Conservation (phyloP, 306 rosid genomes). For the Casuarina cunninghamiana region DNA sequence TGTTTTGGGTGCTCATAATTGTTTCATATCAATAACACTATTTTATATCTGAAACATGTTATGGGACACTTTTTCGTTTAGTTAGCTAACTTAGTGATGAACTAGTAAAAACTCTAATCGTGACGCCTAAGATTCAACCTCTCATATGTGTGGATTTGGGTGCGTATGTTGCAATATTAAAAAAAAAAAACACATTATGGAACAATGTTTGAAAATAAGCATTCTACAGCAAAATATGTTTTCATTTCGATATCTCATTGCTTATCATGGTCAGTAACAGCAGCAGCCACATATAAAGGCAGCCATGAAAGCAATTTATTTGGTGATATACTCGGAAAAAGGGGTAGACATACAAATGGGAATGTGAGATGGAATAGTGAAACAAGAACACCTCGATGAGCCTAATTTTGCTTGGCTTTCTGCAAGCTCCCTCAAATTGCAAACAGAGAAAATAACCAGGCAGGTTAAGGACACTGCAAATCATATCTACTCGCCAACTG, state of each 20-base stretch:
- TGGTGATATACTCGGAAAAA: background rate
- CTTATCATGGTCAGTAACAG: background rate
- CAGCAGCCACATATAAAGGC: background rate
- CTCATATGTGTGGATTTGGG: too few species aligned
- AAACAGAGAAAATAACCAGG: constrained; percentile 5
- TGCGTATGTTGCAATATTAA: too few species aligned
- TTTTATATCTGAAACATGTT: too few species aligned
- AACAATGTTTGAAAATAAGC: too few species aligned
- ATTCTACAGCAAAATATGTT: background rate
- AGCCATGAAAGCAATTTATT: background rate
- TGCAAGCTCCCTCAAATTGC: background rate
- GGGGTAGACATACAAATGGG: background rate
- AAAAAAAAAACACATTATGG: too few species aligned
- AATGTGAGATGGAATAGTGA: background rate
- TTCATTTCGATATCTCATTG: background rate
- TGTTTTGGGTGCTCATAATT: background rate
- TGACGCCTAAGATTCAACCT: too few species aligned
- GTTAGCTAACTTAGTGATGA: too few species aligned
- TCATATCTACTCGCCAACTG: constrained; percentile 51
- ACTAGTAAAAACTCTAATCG: too few species aligned
- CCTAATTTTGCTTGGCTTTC: background rate
- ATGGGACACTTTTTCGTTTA: too few species aligned
- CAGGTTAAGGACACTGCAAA: constrained; percentile 17
- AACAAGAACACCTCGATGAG: background rate
- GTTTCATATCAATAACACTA: background rate